Evolutionary conservation across 257 asterid genomes (phyloP).

Genomic region (Eustoma russellianum): DNA sequence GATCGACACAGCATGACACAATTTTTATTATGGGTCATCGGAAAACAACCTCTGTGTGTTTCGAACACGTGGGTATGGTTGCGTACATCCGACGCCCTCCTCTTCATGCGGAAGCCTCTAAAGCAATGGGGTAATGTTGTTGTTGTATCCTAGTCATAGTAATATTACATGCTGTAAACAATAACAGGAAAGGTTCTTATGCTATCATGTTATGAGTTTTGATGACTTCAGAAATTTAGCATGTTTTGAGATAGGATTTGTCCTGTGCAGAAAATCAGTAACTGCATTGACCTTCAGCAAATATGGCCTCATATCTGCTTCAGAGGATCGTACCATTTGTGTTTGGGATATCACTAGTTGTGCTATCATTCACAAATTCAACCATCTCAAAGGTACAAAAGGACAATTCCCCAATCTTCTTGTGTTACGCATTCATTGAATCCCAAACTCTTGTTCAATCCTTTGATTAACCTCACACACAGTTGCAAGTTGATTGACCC

Average conservation of each 20-base stretch:
- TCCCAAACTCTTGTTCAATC: neutral
- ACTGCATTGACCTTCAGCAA: slow-evolving; percentile 10
- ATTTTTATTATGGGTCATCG: too few species aligned
- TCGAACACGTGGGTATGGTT: too few species aligned
- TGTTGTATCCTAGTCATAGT: too few species aligned
- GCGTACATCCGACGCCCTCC: too few species aligned
- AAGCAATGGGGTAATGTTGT: too few species aligned
- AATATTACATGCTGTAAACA: too few species aligned
- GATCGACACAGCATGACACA: too few species aligned
- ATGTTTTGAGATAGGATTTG: neutral
- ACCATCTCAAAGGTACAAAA: slow-evolving; percentile 9
- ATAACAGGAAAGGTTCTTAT: too few species aligned
- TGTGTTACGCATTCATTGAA: neutral
- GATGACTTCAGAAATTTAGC: neutral
- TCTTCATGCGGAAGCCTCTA: too few species aligned
- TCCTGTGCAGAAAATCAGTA: slow-evolving; percentile 10
- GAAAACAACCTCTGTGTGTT: too few species aligned
- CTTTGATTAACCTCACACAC: neutral
- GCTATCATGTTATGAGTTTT: too few species aligned
- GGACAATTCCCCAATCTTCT: neutral
- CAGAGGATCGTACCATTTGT: slow-evolving; percentile 8
- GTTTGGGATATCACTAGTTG: slow-evolving; percentile 5
- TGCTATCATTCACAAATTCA: neutral
- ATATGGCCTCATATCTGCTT: slow-evolving; percentile 12
- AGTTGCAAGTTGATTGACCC: too few species aligned